Percentiles rank a stretch among this genome's conserved stretches.
phyloP scores from a whole-genome alignment of 768 basidiomycete genomes.

The Lactarius indigo region DNA sequence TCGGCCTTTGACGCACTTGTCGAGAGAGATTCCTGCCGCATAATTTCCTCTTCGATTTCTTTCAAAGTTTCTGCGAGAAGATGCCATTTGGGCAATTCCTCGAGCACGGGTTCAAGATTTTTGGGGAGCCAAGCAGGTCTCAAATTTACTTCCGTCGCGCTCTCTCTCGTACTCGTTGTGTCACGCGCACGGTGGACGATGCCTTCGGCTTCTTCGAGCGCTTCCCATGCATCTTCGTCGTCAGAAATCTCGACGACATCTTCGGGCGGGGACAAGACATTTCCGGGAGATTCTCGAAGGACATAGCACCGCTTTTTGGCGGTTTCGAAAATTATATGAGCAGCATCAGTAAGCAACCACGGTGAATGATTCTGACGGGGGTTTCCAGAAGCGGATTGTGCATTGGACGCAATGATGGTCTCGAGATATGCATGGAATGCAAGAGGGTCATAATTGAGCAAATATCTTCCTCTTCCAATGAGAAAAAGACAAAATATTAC shows the following conservation, averaged over 20 bases:
- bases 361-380: conserved; percentile 68
- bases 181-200: conserved; percentile 15
- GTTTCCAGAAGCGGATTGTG: conserved; percentile 46
- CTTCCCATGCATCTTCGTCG: conserved; percentile 73
- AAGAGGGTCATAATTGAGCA: conserved; percentile 86
- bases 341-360: conserved; percentile 92
- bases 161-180: conserved; percentile 12
- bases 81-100: conserved; percentile 95
- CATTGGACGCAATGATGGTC: conserved; percentile 68
- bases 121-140: conserved; percentile 65
- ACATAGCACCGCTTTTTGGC: conserved; percentile 82
- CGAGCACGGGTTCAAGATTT: conserved; percentile 80
- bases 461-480: conserved; percentile 49
- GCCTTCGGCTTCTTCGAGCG: conserved; percentile 60
- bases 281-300: conserved; percentile 30
- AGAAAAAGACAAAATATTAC: not conserved
- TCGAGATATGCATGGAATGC: conserved; percentile 92
- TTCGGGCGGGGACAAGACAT: conserved; percentile 28
- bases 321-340: conserved; percentile 76
- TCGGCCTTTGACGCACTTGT: conserved; percentile 24
- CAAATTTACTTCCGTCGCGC: conserved; percentile 26
- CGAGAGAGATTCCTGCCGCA: conserved; percentile 49
- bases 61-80: conserved; percentile 78
- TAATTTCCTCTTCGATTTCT: conserved; percentile 86
- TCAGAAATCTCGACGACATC: conserved; percentile 44